A percentile compares a stretch with the other conserved stretches of the same genome.
phyloP scores from a whole-genome alignment of 306 rosid species.

The Dalbergia cochinchinensis region DNA sequence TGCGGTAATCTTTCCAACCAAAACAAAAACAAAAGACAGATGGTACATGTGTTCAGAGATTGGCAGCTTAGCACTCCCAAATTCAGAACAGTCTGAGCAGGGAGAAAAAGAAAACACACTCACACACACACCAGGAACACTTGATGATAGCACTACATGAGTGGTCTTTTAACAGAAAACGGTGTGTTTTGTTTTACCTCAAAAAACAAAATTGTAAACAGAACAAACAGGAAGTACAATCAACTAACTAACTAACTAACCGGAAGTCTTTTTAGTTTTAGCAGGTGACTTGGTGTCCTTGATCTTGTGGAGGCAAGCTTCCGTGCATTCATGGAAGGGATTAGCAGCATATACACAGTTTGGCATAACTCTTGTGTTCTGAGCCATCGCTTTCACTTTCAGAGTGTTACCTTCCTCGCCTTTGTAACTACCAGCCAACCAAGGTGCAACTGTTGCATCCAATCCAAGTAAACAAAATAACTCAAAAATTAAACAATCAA shows the following conservation, averaged over 20 bases:
- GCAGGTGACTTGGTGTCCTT: conserved; percentile 63
- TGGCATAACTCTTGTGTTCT: conserved; percentile 58
- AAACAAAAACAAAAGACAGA: conserved; percentile 5
- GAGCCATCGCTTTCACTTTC: conserved; percentile 70
- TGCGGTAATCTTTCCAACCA: conserved; percentile 55
- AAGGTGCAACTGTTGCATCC: conserved; percentile 25
- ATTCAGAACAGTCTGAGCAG: conserved; percentile 14
- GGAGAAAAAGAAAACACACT: not conserved
- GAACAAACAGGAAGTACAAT: conserved; percentile 20
- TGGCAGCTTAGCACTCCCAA: conserved; percentile 18
- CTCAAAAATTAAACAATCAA: conserved; percentile 7
- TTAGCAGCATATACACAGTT: conserved; percentile 73
- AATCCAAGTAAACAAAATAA: conserved; percentile 8
- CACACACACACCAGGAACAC: not conserved
- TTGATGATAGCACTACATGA: not conserved
- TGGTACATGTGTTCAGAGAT: conserved; percentile 42
- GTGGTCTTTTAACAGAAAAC: conserved; percentile 2
- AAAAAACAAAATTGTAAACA: conserved; percentile 4
- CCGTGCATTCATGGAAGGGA: conserved; percentile 94
- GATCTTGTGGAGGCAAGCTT: conserved; percentile 65
- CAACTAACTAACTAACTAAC: conserved; percentile 54
- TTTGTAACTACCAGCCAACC: conserved; percentile 31
- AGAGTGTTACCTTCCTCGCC: conserved; percentile 42
- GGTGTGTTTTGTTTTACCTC: not conserved
- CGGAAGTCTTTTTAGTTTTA: conserved; percentile 66